Conservation (phyloP, 495 filamentous ascomycete genomes). For the Podospora sp. region DNA sequence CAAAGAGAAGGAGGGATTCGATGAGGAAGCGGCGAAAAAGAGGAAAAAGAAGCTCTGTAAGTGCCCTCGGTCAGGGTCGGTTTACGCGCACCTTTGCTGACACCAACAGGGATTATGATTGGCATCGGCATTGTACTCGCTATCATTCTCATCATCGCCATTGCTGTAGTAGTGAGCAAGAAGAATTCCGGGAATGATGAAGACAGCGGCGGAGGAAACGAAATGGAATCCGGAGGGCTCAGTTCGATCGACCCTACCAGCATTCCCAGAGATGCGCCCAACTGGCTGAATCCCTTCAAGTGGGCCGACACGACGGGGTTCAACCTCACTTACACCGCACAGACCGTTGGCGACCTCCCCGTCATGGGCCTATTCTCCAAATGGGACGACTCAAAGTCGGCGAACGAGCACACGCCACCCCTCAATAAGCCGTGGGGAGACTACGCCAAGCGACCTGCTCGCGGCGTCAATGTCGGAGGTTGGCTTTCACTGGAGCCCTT, state of each 20-base stretch:
- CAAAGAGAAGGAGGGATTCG: slow-evolving; percentile 33
- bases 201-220: slow-evolving; percentile 27
- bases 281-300: slow-evolving; percentile 83
- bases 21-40: slow-evolving; percentile 29
- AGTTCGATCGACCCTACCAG: slow-evolving; percentile 58
- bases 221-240: slow-evolving; percentile 53
- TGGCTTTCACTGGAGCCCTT: slow-evolving; percentile 96
- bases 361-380: slow-evolving; percentile 86
- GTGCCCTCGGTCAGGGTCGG: slow-evolving; percentile 23
- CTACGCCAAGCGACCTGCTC: slow-evolving; percentile 78
- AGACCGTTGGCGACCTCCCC: slow-evolving; percentile 79
- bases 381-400: slow-evolving; percentile 80
- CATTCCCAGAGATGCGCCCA: slow-evolving; percentile 72
- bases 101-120: slow-evolving; percentile 54
- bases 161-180: slow-evolving; percentile 71
- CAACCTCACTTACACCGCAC: slow-evolving; percentile 90
- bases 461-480: slow-evolving; percentile 91
- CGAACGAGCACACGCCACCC: slow-evolving; percentile 79
- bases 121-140: slow-evolving; percentile 59
- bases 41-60: slow-evolving; percentile 55
- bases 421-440: slow-evolving; percentile 70
- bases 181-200: slow-evolving; percentile 50
- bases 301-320: slow-evolving; percentile 94
- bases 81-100: slow-evolving; percentile 19
- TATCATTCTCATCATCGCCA: slow-evolving; percentile 71